These are phyloP conservation scores for Biscogniauxia mediterranea DNA, from an alignment of 2,329 filamentous ascomycete species.

Conservation along the genomic window DNA sequence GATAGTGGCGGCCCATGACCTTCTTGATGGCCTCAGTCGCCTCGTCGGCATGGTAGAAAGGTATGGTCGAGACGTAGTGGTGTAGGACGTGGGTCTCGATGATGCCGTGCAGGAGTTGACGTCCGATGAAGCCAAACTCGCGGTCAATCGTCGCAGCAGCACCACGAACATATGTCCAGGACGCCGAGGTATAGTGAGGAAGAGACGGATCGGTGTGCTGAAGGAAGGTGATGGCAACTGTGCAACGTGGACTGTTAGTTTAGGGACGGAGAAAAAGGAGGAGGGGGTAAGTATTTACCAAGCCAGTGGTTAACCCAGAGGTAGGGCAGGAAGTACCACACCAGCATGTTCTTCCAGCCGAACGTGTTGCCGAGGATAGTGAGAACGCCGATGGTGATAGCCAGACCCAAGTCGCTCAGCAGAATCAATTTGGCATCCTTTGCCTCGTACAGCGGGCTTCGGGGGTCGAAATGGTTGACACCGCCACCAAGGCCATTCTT, in stretches of 20 bases:
- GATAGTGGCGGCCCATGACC: slow-evolving; percentile 95
- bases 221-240: slow-evolving; percentile 94
- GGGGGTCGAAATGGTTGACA: slow-evolving; percentile 93
- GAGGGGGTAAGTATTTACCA: slow-evolving; percentile 58
- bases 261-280: slow-evolving; percentile 5
- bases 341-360: slow-evolving; percentile 80
- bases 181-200: slow-evolving; percentile 82
- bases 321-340: slow-evolving; percentile 96
- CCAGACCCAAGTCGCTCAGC: slow-evolving; percentile 80
- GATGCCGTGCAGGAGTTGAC: slow-evolving; percentile 88
- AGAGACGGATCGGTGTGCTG: slow-evolving; percentile 95
- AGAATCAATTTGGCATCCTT: slow-evolving; percentile 86
- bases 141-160: slow-evolving; percentile 95
- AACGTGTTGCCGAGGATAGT: slow-evolving; percentile 71
- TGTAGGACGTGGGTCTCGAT: slow-evolving; percentile 97
- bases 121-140: slow-evolving; percentile 94
- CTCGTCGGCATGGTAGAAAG: slow-evolving; percentile 95
- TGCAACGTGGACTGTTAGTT: slow-evolving; percentile 25
- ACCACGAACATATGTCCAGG: slow-evolving; percentile 92
- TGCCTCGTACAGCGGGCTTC: slow-evolving; percentile 85
- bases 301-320: slow-evolving; percentile 99
- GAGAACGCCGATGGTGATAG: slow-evolving; percentile 60
- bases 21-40: slow-evolving; percentile 90
- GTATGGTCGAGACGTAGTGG: slow-evolving; percentile 94
- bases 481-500: slow-evolving; percentile 74